Evolutionary conservation across 495 filamentous ascomycete species (phyloP), one percentile per base, ranked within the genome.

Genomic region (Glonium stellatum): DNA sequence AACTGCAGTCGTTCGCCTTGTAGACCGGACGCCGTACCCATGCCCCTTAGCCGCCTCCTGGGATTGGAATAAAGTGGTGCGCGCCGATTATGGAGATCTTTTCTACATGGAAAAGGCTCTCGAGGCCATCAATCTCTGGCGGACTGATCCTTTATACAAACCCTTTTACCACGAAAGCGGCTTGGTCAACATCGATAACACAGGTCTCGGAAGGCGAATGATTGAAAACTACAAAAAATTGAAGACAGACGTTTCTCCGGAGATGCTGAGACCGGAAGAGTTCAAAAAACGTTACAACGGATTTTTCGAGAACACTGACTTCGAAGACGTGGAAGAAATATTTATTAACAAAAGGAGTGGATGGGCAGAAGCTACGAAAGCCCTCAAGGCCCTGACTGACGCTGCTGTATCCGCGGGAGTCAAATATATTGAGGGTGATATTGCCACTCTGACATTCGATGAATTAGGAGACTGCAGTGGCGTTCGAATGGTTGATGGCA

Each of bases 51-150:
- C 80, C 21, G 84, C 84, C 23, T 85, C 84, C 0, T 80, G 79
- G 75, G 84, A 87, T 70, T 82, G 80, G 75, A 87, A 86, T 66
- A 86, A 87, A 63, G 80, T 85, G 12, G 71, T 86, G 15, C 82
- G 84, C 63, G 77, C 82, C 54, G 84, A 87, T 64, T 87, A 87
- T 69, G 68, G 71, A 25, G 77, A 84, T 61, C 68, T 74, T 22
- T 63, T 79, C 27, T 86, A 87, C 73, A 77, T 72, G 60, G 58
- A 72, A 49, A 73, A 86, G 11, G 84, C 79, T 18, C 71, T 84
- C 18, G 79, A 84, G 63, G 79, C 84, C 0, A 75, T 77, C 49
- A 74, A 79, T 41, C 69, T 76, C 27, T 87, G 81, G 78, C 73
- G 73, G 21, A 68, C 57, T 0, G 78, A 82, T 69, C 77, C 80